phyloP scores from a whole-genome alignment of 139 green algal genomes.

The Micractinium sp. region DNA sequence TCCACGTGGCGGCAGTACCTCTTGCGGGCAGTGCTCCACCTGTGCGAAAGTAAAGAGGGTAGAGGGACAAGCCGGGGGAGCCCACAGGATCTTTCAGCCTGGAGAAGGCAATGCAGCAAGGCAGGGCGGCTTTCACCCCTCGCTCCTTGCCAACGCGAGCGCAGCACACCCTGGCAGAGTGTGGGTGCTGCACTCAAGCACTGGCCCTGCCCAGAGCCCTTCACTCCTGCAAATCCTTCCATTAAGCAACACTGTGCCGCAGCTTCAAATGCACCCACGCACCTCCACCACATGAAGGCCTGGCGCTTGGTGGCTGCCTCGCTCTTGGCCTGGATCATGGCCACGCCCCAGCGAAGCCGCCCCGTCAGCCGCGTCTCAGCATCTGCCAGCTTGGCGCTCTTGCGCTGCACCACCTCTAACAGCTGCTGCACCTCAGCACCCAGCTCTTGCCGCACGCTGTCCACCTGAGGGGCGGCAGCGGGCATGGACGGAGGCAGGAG shows the following conservation, averaged over 20 bases:
- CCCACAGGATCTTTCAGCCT: neutral
- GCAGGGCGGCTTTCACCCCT: neutral
- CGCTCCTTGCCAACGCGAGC: neutral
- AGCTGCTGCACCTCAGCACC: slow-evolving; percentile 59
- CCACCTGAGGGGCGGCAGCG: slow-evolving; percentile 50
- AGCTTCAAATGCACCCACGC: neutral
- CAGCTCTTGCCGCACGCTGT: slow-evolving; percentile 61
- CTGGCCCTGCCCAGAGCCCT: neutral
- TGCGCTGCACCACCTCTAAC: slow-evolving; percentile 40
- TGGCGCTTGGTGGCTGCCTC: slow-evolving; percentile 17
- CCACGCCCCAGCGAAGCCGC: slow-evolving; percentile 51
- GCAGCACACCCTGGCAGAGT: neutral
- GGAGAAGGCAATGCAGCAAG: neutral
- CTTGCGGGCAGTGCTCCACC: slow-evolving; percentile 10
- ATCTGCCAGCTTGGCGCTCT: slow-evolving; percentile 36
- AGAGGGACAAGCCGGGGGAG: neutral
- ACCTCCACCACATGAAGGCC: slow-evolving; percentile 46
- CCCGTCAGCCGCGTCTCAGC: slow-evolving; percentile 37
- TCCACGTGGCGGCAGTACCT: slow-evolving; percentile 36
- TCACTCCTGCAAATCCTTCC: neutral
- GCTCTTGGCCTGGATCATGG: slow-evolving; percentile 40
- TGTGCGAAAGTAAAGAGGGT: neutral
- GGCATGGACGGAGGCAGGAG: neutral
- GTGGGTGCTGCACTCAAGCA: too few species aligned
- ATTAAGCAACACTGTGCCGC: too few species aligned